Evolutionary conservation across 495 filamentous ascomycete species (phyloP).

Genomic region (Penicillium riverlandense): DNA sequence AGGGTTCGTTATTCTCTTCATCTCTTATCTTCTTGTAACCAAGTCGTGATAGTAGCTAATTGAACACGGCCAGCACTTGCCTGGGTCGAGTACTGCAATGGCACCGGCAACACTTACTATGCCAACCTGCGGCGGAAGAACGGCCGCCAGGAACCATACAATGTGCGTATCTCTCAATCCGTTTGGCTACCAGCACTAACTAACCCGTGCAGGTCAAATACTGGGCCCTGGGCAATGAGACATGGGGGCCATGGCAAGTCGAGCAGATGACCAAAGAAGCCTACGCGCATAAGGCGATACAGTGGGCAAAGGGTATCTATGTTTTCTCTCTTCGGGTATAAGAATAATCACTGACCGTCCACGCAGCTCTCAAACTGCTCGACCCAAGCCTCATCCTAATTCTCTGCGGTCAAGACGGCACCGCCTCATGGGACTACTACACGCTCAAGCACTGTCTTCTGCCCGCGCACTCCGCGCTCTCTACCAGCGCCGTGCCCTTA

Average conservation of each 20-base stretch:
- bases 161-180: slow-evolving; percentile 25
- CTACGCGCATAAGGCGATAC: slow-evolving; percentile 67
- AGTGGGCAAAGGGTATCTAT: slow-evolving; percentile 59
- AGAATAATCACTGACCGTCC: background rate
- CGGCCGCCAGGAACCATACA: slow-evolving; percentile 65
- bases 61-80: slow-evolving; percentile 41
- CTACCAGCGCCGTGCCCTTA: slow-evolving; percentile 43
- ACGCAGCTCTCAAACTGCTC: slow-evolving; percentile 58
- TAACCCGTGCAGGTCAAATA: slow-evolving; percentile 43
- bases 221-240: slow-evolving; percentile 67
- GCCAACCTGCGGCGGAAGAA: slow-evolving; percentile 69
- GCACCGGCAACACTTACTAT: slow-evolving; percentile 64
- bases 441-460: slow-evolving; percentile 58
- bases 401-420: slow-evolving; percentile 65
- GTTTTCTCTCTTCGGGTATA: background rate
- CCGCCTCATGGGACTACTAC: slow-evolving; percentile 62
- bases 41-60: too few species aligned
- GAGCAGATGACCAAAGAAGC: slow-evolving; percentile 66
- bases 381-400: slow-evolving; percentile 60
- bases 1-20: slow-evolving; percentile 35
- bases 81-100: slow-evolving; percentile 81
- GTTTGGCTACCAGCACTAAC: too few species aligned
- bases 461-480: slow-evolving; percentile 29
- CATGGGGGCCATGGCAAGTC: slow-evolving; percentile 76
- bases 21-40: too few species aligned